Base-by-base conservation (phyloP, 2,329 filamentous ascomycete genomes). In the Onygenales sp. region DNA sequence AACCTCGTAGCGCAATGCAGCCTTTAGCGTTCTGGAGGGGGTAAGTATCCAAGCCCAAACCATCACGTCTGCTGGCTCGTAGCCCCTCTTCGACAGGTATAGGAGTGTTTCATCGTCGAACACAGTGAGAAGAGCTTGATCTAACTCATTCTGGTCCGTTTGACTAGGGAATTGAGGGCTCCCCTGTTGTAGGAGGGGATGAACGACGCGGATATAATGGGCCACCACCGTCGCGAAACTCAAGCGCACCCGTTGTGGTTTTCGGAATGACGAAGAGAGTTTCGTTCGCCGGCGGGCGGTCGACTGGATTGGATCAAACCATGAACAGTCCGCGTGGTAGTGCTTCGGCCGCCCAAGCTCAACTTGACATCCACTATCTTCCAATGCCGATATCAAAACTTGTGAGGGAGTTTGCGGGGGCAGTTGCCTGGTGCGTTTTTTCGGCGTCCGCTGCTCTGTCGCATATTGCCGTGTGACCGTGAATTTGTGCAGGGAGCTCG, bases 11-110 rank as follows among this genome's bases (percentile, higher is more conserved):
- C 73, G 67, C 41, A 64, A 57, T 31, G 65, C 63, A n/a, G 73
- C 69, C 42, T 64, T 60, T 39, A 70, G 65, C 3, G 66, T 42
- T 17, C 62, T 64, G 4, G 61, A 56, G 50, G 71, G 68, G 27
- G 65, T 69, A 50, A 77, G 60, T 21, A 77, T 67, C 75, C 75
- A 77, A 14, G 72, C 68, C 74, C 75, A 77, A 14, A 64, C 59
- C 54, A 71, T 64, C 31, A 77, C 67, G 62, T 77, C 73, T 4
- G 61, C 57, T 14, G 63, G 58, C 45, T 63, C 64, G 57, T 70
- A 73, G 7, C 68, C 63, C 49, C 64, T 62, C 17, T 55, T 42
- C 7, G 50, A 58, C 7, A 76, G 57, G 43, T 65, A 69, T 6
- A 59, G 54, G 33, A 67, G 39, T 27, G 60, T 59, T 5, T 59